Evolutionary conservation across 495 filamentous ascomycete genomes (phyloP), one percentile per base, ranked within the genome.

Genomic region (Penicillium longicatenatum): DNA sequence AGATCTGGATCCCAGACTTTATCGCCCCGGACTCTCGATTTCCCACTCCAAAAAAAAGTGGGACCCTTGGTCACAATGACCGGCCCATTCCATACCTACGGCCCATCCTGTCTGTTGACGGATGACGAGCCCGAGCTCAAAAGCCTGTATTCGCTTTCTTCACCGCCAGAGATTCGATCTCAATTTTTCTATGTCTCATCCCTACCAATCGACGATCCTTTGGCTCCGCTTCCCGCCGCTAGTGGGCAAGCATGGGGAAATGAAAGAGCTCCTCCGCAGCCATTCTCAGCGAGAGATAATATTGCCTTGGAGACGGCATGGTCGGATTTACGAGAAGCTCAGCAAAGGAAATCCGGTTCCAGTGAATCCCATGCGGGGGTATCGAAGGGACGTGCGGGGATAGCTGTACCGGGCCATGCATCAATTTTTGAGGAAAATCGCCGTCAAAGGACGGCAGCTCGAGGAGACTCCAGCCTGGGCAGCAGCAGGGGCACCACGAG

Each of bases 141-240:
- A 16, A 64, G 62, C 55, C 73, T 69, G 56, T 66, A 71, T 50
- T 67, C 63, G 41, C 70, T 55, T 29, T 50, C 60, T n/a, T 57
- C 60, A 22, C 75, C 78, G 24, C 80, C 80, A n/a, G 69, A 66
- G 8, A 64, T 89, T 30, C 79, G 79, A 24, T 80, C 88, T 44
- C 91, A 92, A 44, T 95, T 89, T 75, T 95, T 93, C 68, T 94
- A 93, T 72, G 78, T 83, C 29, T 92, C 90, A 14, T 77, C 82
- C 19, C 76, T 90, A 30, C 85, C 90, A 39, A 88, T 95, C 65
- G 91, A 95, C 68, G 91, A 95, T 69, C 90, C 91, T 12, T 80
- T 93, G 42, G 86, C 88, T 6, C 80, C 87, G 1, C 69, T 88
- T 19, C 85, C 89, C 17, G 76, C 83, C 30, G 71, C 82, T 19